phyloP scores from a whole-genome alignment of 2,329 filamentous ascomycete species.

The Aspergillus niger region DNA sequence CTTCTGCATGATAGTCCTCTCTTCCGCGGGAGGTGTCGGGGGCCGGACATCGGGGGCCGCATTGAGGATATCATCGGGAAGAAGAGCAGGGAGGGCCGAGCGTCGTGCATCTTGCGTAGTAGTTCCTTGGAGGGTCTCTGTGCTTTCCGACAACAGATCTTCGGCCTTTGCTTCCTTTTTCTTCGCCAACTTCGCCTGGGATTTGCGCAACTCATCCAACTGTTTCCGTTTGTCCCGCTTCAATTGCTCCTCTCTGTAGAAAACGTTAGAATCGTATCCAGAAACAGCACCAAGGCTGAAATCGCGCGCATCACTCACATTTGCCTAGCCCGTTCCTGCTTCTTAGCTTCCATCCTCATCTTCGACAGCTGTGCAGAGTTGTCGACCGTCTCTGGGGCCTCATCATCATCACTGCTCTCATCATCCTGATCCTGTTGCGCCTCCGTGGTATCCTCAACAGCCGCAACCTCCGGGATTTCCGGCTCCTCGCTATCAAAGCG shows the following conservation, averaged over 20 bases:
- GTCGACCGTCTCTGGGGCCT: conserved; percentile 46
- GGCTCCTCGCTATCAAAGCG: conserved; percentile 48
- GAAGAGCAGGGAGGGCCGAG: conserved; percentile 50
- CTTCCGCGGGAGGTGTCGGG: conserved; percentile 48
- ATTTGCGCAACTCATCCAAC: conserved; percentile 42
- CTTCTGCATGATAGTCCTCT: conserved; percentile 23
- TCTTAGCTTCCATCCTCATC: conserved; percentile 43
- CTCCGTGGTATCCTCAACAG: conserved; percentile 24
- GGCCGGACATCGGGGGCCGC: conserved; percentile 47
- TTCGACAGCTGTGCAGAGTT: conserved; percentile 43
- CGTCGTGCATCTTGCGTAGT: conserved; percentile 39
- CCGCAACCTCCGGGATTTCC: conserved; percentile 22
- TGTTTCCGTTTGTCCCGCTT: conserved; percentile 44
- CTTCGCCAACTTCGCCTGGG: conserved; percentile 37
- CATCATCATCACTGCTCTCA: conserved; percentile 42
- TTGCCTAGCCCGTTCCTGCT: conserved; percentile 40
- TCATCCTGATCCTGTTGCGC: conserved; percentile 27
- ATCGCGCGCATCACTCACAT: conserved; percentile 31
- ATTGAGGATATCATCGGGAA: conserved; percentile 55
- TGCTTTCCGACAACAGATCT: conserved; percentile 45
- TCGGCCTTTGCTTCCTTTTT: conserved; percentile 36
- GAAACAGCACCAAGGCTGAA: not conserved
- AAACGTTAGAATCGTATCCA: conserved; percentile 23
- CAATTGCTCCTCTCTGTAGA: conserved; percentile 39
- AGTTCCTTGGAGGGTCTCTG: conserved; percentile 43